Conservation (phyloP, 495 filamentous ascomycete species). For the Penicillium fimorum region DNA sequence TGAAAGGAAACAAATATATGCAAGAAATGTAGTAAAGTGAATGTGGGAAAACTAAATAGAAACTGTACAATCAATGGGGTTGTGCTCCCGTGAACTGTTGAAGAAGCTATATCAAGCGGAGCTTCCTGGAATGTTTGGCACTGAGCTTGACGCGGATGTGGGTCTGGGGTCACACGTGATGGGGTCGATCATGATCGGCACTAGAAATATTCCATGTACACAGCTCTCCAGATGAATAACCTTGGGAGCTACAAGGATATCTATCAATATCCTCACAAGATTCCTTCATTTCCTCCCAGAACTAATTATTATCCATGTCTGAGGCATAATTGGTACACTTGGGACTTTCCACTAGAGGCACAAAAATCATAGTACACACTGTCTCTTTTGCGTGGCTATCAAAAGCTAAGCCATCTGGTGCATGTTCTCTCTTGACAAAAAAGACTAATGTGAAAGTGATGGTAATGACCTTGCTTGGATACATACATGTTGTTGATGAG, state of each 20-base stretch:
- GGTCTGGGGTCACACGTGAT: constrained; percentile 13
- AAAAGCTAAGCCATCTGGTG: neutral
- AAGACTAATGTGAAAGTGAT: neutral
- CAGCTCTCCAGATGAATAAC: neutral
- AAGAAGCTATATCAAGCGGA: neutral
- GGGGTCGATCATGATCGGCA: constrained; percentile 7
- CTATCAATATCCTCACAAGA: neutral
- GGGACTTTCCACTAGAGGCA: neutral
- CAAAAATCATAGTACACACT: neutral
- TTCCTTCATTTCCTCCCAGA: neutral
- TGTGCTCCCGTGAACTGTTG: neutral
- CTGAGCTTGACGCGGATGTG: constrained; percentile 15
- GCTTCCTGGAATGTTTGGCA: constrained; percentile 10
- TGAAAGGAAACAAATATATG: neutral
- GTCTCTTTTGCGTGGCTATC: neutral
- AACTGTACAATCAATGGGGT: neutral
- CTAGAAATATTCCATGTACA: neutral
- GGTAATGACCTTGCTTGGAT: too few species aligned
- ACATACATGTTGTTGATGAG: neutral
- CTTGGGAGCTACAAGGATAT: neutral
- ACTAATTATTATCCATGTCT: neutral
- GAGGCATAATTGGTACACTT: neutral
- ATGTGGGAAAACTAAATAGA: neutral
- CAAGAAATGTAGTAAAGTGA: neutral
- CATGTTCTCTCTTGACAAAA: neutral